A percentile compares a stretch with the other conserved stretches of the same genome.
These are phyloP conservation scores for Lepidium didymum DNA, from an alignment of 345 rosid genomes.

Conservation along the genomic window DNA sequence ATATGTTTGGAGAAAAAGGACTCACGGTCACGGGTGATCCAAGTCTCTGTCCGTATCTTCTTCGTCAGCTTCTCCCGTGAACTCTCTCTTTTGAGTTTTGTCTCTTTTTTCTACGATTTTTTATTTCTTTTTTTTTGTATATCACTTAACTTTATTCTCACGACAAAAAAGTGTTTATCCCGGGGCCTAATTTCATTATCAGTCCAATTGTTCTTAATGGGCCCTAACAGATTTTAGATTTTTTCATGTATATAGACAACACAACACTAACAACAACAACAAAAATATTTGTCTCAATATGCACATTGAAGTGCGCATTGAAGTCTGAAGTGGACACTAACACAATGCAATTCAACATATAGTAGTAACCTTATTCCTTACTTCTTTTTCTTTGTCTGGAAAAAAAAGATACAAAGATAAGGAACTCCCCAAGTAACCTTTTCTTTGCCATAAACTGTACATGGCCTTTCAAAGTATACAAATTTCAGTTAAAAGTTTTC, in stretches of 20 bases:
- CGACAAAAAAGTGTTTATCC: neutral
- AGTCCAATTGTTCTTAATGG: neutral
- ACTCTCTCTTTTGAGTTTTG: neutral
- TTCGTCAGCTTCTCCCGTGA: slow-evolving; percentile 28
- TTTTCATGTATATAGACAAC: neutral
- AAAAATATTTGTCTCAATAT: no score
- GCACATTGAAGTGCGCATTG: no score
- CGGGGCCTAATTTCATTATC: neutral
- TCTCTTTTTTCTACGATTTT: neutral
- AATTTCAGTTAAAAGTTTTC: slow-evolving; percentile 10
- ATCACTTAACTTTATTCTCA: slow-evolving; percentile 8
- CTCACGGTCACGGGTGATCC: slow-evolving; percentile 22
- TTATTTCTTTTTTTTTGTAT: neutral
- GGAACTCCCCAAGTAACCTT: no score
- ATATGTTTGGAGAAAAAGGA: neutral
- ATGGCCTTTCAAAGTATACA: slow-evolving; percentile 22
- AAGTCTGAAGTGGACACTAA: no score
- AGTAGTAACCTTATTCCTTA: neutral
- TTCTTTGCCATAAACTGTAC: slow-evolving; percentile 24
- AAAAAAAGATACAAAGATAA: slow-evolving; percentile 1
- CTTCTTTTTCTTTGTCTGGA: neutral
- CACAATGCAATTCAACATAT: neutral
- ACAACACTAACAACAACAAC: no score
- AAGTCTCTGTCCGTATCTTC: slow-evolving; percentile 19
- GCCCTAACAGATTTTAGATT: neutral